These are phyloP conservation scores for Colletotrichum sp. DNA, from an alignment of 2,329 filamentous ascomycete genomes.

Conservation along the genomic window DNA sequence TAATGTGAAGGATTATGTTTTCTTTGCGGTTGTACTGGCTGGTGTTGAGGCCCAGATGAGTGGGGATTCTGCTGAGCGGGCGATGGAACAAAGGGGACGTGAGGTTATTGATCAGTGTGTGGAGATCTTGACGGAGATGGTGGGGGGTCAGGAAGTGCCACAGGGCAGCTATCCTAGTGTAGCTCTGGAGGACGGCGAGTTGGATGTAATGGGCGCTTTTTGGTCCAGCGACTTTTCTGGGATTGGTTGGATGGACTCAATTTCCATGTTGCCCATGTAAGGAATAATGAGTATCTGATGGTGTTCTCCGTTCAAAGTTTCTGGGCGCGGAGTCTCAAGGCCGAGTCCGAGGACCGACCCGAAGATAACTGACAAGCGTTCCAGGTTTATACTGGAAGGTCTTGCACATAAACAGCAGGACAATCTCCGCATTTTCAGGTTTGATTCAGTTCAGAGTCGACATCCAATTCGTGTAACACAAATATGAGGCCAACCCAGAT, in stretches of 20 bases:
- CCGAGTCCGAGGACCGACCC: not conserved
- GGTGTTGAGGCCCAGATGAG: not conserved
- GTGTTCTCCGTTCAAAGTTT: not conserved
- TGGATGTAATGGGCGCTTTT: not conserved
- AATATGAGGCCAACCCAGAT: not conserved
- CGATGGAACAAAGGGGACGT: not conserved
- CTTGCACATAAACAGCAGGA: not conserved
- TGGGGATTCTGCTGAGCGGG: not conserved
- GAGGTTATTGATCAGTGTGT: not conserved
- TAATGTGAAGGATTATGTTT: constrained; percentile 43
- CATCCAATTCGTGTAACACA: not conserved
- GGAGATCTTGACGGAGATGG: not conserved
- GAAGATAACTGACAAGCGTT: not conserved
- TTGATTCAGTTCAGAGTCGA: not conserved
- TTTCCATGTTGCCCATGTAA: not conserved
- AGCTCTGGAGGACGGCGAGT: not conserved
- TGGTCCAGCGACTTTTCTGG: not conserved
- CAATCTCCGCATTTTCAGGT: fast-evolving
- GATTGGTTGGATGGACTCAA: not conserved
- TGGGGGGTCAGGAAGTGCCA: not conserved
- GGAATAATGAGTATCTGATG: not conserved
- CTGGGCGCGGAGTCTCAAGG: not conserved
- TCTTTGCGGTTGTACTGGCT: not conserved
- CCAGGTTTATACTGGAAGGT: not conserved
- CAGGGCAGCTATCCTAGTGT: not conserved